Evolutionary conservation across 192 early-diverging fungal species (phyloP).

Genomic region (Pecoramyces ruminantium): DNA sequence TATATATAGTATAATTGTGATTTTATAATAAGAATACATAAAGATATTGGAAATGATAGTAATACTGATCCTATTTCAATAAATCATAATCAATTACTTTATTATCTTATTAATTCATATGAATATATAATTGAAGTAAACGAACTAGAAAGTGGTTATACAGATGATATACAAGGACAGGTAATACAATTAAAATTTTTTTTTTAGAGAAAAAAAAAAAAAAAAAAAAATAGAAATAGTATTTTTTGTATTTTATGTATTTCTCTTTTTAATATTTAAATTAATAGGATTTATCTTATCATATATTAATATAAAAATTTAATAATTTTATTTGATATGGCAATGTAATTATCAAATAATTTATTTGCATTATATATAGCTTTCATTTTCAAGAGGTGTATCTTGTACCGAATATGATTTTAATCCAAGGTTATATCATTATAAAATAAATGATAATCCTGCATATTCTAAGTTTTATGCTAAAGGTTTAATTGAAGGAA

Average conservation of each 20-base stretch:
- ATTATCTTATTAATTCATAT: not conserved
- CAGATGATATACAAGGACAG: not conserved
- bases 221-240: too few relatives aligned
- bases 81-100: not conserved
- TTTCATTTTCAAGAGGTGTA: not conserved
- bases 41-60: not conserved
- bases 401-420: not conserved
- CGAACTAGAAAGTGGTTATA: not conserved
- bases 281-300: too few relatives aligned
- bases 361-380: not conserved
- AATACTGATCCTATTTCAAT: not conserved
- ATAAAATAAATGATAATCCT: not conserved
- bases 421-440: not conserved
- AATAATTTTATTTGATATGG: too few relatives aligned
- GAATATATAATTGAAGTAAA: not conserved
- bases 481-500: not conserved
- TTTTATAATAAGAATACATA: not conserved
- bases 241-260: too few relatives aligned
- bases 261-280: too few relatives aligned
- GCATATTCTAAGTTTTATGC: not conserved
- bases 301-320: too few relatives aligned
- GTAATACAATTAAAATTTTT: not conserved
- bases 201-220: not conserved
- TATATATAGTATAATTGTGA: not conserved
- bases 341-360: too few relatives aligned